Percentiles rank a stretch among this genome's conserved stretches.
Conservation (phyloP, 768 basidiomycete genomes). For the Leccinum sublutescens region DNA sequence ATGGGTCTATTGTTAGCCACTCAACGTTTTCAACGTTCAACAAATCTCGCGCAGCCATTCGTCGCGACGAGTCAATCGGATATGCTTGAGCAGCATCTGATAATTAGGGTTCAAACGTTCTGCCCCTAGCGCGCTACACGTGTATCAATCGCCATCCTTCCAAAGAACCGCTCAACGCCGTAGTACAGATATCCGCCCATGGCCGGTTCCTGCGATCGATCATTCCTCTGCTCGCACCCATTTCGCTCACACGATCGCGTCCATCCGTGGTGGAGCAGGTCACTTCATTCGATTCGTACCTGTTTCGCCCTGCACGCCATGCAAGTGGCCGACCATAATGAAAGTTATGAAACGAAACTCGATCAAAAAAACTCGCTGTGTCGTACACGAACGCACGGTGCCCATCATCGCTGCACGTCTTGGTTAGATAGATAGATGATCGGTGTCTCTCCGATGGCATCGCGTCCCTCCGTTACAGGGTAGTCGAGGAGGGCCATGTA, state of each 20-base stretch:
- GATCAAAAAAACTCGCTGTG: slow-evolving; percentile 2
- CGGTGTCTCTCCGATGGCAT: neutral
- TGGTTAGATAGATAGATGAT: neutral
- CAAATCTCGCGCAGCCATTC: neutral
- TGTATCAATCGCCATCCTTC: slow-evolving; percentile 10
- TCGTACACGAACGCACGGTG: neutral
- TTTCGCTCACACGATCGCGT: neutral
- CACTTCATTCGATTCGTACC: neutral
- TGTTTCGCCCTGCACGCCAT: neutral
- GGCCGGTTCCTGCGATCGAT: slow-evolving; percentile 10
- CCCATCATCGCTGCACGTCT: neutral
- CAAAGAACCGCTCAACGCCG: slow-evolving; percentile 3
- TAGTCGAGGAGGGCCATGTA: neutral
- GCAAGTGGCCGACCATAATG: neutral
- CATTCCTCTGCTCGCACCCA: neutral
- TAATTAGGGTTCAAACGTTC: slow-evolving; percentile 12
- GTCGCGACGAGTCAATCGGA: slow-evolving; percentile 2
- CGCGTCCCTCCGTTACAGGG: slow-evolving; percentile 4
- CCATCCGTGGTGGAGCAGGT: neutral
- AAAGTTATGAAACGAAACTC: slow-evolving; percentile 5
- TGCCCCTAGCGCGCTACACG: slow-evolving; percentile 10
- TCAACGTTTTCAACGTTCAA: slow-evolving; percentile 5
- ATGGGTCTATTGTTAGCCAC: slow-evolving; percentile 8
- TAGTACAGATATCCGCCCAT: neutral
- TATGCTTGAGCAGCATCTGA: neutral